Evolutionary conservation across 1,284 basidiomycete genomes (phyloP), one percentile per base, ranked within the genome.

Genomic region (Austroboletus olivaceoglutinosus): DNA sequence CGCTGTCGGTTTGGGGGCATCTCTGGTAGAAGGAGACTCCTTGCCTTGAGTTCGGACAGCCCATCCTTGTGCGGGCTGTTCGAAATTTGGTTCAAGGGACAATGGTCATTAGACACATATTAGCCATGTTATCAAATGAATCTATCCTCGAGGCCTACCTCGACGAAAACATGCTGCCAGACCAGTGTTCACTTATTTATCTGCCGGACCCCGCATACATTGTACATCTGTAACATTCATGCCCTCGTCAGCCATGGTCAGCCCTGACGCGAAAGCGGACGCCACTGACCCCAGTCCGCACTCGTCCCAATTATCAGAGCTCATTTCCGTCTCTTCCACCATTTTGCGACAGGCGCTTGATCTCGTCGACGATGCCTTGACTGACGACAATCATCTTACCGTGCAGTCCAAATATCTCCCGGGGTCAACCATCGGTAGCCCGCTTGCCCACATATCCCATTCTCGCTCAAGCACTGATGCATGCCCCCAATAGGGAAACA

Each of bases 1-100:
- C 60, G 52, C 62, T 47, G 54, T 55, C 58, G 59, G 63, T 59
- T 51, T 62, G 51, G 73, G 78, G 76, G 61, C 58, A 70, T 64
- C 78, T 82, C 80, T 86, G 84, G 78, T 55, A 89, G 77, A 89
- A 56, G 41, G 65, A 82, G 16, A 34, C 37, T 41, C 69, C 83
- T 85, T 78, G 73, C 85, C 80, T 89, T 89, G 88, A 90, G 88
- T 90, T 85, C 83, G 86, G 77, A 65, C 70, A 64, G 70, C 76
- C 76, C 72, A 73, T 69, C 59, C 54, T 59, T 60, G 15, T 51
- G 73, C 82, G 81, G 79, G 80, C 73, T 72, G 73, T 76, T 75
- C 81, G 85, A 85, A 90, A 90, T 90, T 90, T 73, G 80, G 85
- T 69, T 72, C 80, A 76, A 80, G 85, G 76, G 71, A 89, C 76